Conservation (phyloP, 768 basidiomycete species). For the Hypholoma fasciculare region DNA sequence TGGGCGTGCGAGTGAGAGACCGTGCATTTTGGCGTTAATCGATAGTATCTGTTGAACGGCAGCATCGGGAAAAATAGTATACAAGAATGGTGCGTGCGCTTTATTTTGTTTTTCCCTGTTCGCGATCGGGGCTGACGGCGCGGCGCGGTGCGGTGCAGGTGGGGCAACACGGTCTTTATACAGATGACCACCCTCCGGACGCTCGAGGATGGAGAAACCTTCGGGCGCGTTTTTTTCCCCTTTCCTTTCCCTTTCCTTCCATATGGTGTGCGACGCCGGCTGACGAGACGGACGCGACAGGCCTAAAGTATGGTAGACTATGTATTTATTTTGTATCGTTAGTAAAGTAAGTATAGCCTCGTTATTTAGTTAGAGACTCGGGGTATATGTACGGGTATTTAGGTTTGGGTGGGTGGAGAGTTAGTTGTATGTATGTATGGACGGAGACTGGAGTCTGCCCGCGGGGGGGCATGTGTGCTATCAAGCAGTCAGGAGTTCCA, state of each 20-base stretch:
- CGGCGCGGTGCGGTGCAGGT: slow-evolving; percentile 25
- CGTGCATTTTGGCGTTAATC: too few relatives aligned
- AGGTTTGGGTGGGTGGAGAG: background rate
- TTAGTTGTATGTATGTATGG: slow-evolving; percentile 1
- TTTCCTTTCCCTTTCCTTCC: background rate
- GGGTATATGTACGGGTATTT: slow-evolving; percentile 1
- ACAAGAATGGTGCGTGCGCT: slow-evolving; percentile 32
- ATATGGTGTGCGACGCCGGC: background rate
- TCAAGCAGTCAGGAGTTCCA: too few relatives aligned
- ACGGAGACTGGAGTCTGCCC: too few relatives aligned
- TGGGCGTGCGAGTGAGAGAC: too few relatives aligned
- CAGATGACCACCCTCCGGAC: slow-evolving; percentile 25
- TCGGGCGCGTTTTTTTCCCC: slow-evolving; percentile 32
- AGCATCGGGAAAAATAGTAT: slow-evolving; percentile 35
- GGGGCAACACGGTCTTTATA: slow-evolving; percentile 40
- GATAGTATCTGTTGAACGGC: slow-evolving; percentile 45
- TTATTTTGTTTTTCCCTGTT: background rate
- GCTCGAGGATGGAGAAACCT: slow-evolving; percentile 27
- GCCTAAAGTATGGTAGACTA: slow-evolving; percentile 17
- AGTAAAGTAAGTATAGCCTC: background rate
- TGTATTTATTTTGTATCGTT: slow-evolving; percentile 23
- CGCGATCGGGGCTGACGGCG: too few relatives aligned
- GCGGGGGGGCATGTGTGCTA: too few relatives aligned
- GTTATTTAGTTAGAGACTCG: background rate
- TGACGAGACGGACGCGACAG: slow-evolving; percentile 4